phyloP scores from a whole-genome alignment of 306 rosid genomes.

The Malus orientalis region DNA sequence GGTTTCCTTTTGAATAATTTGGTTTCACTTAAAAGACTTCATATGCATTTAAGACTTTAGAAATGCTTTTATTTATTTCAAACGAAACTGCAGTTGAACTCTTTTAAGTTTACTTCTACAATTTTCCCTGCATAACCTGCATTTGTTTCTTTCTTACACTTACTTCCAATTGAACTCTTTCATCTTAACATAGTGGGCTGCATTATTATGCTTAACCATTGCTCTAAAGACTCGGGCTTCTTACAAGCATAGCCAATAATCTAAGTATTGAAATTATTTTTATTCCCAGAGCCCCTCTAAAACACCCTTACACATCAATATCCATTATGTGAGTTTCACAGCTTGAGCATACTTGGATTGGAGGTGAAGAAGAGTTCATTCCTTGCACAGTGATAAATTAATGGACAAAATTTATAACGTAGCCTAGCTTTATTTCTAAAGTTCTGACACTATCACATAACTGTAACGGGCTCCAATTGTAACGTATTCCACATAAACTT shows the following conservation, averaged over 20 bases:
- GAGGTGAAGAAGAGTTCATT: background rate
- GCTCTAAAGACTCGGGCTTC: background rate
- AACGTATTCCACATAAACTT: background rate
- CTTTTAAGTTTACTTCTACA: background rate
- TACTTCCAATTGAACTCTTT: background rate
- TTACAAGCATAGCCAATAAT: background rate
- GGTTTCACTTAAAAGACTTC: background rate
- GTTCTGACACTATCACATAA: background rate
- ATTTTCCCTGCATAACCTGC: background rate
- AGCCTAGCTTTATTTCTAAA: background rate
- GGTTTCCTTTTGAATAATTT: too few species aligned
- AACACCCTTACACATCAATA: background rate
- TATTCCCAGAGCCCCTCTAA: background rate
- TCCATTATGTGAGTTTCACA: background rate
- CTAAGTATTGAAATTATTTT: background rate
- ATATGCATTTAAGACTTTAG: background rate
- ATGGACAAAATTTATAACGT: background rate
- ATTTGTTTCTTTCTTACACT: background rate
- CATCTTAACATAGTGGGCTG: background rate
- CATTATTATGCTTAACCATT: background rate
- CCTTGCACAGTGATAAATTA: background rate
- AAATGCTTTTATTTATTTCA: background rate
- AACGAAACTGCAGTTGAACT: background rate
- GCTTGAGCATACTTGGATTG: too few species aligned
- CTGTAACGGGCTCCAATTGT: background rate